phyloP scores from a whole-genome alignment of 257 asterid species.

The Solanum acaule region DNA sequence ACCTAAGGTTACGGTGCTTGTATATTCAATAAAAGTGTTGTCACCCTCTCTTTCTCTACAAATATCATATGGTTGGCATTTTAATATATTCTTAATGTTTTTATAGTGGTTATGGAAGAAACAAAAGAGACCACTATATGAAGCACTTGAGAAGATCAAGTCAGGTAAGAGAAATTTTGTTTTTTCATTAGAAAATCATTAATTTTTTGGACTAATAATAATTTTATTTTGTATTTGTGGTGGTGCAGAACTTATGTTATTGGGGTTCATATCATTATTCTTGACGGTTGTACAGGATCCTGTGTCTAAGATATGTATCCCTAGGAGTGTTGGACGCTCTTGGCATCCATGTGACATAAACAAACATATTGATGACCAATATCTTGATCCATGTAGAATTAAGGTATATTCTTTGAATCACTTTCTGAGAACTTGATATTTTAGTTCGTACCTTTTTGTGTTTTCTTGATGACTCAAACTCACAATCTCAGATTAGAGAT shows the following conservation, averaged over 20 bases:
- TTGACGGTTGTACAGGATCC: slow-evolving; percentile 8
- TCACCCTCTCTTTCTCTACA: background rate
- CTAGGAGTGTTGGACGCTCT: slow-evolving; percentile 2
- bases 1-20: background rate
- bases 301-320: slow-evolving; percentile 6
- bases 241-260: slow-evolving; percentile 13
- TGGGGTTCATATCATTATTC: slow-evolving; percentile 20
- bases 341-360: slow-evolving; percentile 18
- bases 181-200: background rate
- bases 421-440: too few relatives aligned
- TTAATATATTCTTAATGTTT: background rate
- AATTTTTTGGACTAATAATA: background rate
- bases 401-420: background rate
- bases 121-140: slow-evolving; percentile 11
- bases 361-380: background rate
- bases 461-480: too few relatives aligned
- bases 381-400: background rate
- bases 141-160: slow-evolving; percentile 23
- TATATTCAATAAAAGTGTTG: too few relatives aligned
- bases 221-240: background rate
- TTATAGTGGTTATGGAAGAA: slow-evolving; percentile 15
- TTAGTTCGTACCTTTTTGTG: too few relatives aligned
- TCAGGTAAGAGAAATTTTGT: background rate
- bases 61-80: background rate
- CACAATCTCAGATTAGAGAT: background rate